These are phyloP conservation scores for Grigorovia yakushimaensis DNA, from an alignment of 805 yeast genomes.

Conservation along the genomic window DNA sequence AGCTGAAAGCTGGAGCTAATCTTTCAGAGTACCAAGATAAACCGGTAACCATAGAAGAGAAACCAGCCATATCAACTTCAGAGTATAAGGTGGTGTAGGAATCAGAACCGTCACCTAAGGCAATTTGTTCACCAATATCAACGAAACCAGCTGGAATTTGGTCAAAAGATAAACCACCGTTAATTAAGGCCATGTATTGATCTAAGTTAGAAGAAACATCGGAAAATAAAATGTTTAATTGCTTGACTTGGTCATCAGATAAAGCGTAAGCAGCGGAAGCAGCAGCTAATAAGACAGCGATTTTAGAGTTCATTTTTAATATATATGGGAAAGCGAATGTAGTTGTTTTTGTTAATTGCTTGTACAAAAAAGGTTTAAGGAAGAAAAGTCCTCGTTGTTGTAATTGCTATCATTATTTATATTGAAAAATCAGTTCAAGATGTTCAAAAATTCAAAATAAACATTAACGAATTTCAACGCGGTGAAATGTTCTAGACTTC, in stretches of 20 bases:
- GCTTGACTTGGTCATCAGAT: constrained; percentile 13
- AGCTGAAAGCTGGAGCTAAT: constrained; percentile 12
- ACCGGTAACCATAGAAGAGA: constrained; percentile 21
- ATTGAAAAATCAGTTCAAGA: not conserved
- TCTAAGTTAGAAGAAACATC: constrained; percentile 14
- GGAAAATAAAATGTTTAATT: constrained; percentile 14
- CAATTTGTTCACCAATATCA: constrained; percentile 16
- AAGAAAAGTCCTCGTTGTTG: not conserved
- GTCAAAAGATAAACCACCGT: constrained; percentile 10
- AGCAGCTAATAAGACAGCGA: constrained; percentile 14
- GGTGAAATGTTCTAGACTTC: not conserved
- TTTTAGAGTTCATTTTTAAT: constrained; percentile 10
- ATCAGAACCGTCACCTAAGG: constrained; percentile 22
- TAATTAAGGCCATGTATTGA: constrained; percentile 11
- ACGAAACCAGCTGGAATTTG: constrained; percentile 17
- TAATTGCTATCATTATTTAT: not conserved
- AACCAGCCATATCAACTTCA: constrained; percentile 22
- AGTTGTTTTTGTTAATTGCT: not conserved
- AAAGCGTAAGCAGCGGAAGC: constrained; percentile 14
- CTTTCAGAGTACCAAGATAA: constrained; percentile 30
- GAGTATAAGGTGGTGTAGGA: constrained; percentile 28
- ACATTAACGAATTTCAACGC: not conserved
- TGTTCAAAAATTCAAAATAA: not conserved
- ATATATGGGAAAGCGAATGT: constrained; percentile 7
- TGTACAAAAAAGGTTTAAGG: not conserved